phyloP scores from a whole-genome alignment of 805 yeast species.

The Metschnikowia cubensis region DNA sequence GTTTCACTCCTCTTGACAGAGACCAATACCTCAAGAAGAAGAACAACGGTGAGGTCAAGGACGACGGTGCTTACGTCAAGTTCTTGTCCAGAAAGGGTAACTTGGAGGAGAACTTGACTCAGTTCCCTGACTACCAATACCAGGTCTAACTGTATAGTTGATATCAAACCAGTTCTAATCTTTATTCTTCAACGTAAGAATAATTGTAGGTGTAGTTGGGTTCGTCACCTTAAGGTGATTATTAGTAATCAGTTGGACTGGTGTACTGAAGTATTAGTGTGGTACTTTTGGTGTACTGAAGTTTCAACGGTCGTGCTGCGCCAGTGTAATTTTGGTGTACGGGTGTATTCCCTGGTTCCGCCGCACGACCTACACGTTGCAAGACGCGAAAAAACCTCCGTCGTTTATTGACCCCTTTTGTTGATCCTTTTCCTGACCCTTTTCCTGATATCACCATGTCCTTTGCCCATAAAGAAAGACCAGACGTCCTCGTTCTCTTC shows the following conservation, averaged over 20 bases:
- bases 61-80: constrained; percentile 99
- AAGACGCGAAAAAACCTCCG: constrained; percentile 1
- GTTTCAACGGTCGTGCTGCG: too few relatives aligned
- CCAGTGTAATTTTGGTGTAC: background rate
- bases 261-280: too few relatives aligned
- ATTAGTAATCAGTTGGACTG: too few relatives aligned
- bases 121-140: constrained; percentile 86
- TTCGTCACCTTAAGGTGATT: too few relatives aligned
- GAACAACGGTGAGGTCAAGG: constrained; percentile 97
- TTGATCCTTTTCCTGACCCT: background rate
- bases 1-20: constrained; percentile 99
- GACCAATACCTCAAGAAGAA: constrained; percentile 91
- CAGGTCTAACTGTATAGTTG: constrained; percentile 31
- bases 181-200: too few relatives aligned
- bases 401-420: too few relatives aligned
- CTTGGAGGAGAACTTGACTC: constrained; percentile 83
- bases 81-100: constrained; percentile 97
- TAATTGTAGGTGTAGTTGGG: background rate
- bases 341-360: background rate
- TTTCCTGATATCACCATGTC: constrained; percentile 36
- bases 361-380: constrained; percentile 2
- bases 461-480: constrained; percentile 72
- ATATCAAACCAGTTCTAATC: too few relatives aligned
- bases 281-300: too few relatives aligned
- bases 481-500: constrained; percentile 84